Percentiles rank a stretch among this genome's conserved stretches.
Evolutionary conservation across 148 eudicot genomes (phyloP).

Genomic region (Arbutus unedo): DNA sequence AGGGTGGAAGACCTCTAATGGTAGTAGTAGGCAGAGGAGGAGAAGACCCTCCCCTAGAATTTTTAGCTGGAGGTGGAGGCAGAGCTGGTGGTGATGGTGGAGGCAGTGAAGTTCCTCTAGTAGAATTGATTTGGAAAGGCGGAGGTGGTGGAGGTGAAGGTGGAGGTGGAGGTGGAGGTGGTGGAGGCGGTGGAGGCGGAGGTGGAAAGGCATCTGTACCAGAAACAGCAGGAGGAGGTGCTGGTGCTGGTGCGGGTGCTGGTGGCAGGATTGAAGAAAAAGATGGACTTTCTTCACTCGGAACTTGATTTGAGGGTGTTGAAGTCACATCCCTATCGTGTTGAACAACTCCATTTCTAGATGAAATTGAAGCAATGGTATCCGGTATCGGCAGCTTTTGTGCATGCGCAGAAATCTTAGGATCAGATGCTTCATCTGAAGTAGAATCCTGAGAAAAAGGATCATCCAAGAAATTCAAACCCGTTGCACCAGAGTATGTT

Average conservation of each 20-base stretch:
- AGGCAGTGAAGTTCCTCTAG: conserved; percentile 2
- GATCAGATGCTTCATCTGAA: conserved; percentile 67
- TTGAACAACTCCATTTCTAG: conserved; percentile 30
- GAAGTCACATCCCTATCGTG: conserved; percentile 24
- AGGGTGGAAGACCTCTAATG: conserved; percentile 21
- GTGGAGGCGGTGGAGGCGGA: conserved; percentile 17
- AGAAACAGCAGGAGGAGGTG: conserved; percentile 20
- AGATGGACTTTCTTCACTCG: conserved; percentile 21
- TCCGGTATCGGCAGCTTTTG: conserved; percentile 23
- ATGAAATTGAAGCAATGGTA: conserved; percentile 29
- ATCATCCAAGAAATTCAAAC: conserved; percentile 58
- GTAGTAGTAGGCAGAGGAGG: conserved; percentile 23
- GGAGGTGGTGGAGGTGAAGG: conserved; percentile 22
- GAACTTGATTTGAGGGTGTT: conserved; percentile 21
- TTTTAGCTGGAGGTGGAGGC: conserved; percentile 26
- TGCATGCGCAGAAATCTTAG: conserved; percentile 35
- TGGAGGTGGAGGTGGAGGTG: conserved; percentile 22
- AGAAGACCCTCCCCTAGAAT: conserved; percentile 19
- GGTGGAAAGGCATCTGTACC: conserved; percentile 18
- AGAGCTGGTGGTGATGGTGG: conserved; percentile 24
- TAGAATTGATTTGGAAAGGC: conserved; percentile 20
- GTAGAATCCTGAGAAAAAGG: conserved; percentile 66
- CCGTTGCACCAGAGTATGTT: conserved; percentile 31
- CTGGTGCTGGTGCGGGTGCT: background rate
- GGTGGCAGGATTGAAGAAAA: conserved; percentile 7